Evolutionary conservation across 108 stramenopile genomes (phyloP).

Genomic region (Skeletonema marinoi): DNA sequence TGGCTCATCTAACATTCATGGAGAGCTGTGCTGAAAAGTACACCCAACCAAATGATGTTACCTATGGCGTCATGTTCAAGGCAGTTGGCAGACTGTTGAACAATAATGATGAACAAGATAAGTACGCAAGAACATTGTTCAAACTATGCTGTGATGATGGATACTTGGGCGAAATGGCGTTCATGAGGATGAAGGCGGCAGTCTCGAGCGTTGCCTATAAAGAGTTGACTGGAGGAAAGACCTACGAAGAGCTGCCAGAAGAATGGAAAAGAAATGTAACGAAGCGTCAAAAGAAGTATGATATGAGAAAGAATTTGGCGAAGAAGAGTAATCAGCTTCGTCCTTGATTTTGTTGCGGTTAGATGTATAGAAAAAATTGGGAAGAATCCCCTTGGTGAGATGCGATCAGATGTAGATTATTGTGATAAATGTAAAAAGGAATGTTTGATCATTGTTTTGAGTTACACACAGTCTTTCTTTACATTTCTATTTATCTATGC

Average conservation of each 20-base stretch:
- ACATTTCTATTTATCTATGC: neutral
- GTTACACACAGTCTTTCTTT: neutral
- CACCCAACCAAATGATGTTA: conserved; percentile 73
- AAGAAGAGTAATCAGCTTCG: neutral
- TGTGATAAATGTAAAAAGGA: neutral
- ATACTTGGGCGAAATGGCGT: conserved; percentile 72
- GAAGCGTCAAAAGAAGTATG: neutral
- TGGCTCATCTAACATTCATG: conserved; percentile 68
- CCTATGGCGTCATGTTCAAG: conserved; percentile 84
- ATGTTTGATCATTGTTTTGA: neutral
- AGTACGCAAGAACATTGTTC: conserved; percentile 55
- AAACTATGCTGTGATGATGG: conserved; percentile 47
- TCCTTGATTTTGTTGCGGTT: neutral
- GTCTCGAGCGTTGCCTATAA: conserved; percentile 43
- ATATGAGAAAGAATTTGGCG: neutral
- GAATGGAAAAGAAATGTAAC: conserved; percentile 64
- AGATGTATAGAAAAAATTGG: neutral
- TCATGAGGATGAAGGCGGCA: conserved; percentile 57
- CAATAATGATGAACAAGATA: conserved; percentile 29
- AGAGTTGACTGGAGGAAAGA: conserved; percentile 52
- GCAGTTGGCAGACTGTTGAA: conserved; percentile 57
- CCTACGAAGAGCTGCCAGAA: conserved; percentile 49
- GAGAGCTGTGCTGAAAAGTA: conserved; percentile 43
- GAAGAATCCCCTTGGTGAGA: neutral
- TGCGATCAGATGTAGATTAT: neutral